These are phyloP conservation scores for Plantago elongata DNA, from an alignment of 257 asterid species.

Conservation along the genomic window DNA sequence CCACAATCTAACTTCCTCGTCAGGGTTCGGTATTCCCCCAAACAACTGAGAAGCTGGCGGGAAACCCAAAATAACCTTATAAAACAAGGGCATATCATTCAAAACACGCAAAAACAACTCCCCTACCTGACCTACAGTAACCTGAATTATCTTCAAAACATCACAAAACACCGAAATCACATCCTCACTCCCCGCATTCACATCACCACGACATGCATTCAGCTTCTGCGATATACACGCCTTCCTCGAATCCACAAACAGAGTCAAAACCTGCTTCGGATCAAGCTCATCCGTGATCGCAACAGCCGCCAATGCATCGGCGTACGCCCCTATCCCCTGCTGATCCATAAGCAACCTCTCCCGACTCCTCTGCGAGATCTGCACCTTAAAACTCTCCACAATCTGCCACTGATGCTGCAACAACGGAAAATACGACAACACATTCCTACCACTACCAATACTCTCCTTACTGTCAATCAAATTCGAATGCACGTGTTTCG, in stretches of 20 bases:
- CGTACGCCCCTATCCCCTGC: slow-evolving; percentile 68
- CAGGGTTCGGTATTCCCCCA: slow-evolving; percentile 96
- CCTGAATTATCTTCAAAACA: slow-evolving; percentile 79
- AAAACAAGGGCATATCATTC: slow-evolving; percentile 90
- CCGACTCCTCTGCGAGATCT: slow-evolving; percentile 84
- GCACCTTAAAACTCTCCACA: slow-evolving; percentile 88
- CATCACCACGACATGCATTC: slow-evolving; percentile 61
- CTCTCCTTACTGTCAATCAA: slow-evolving; percentile 44
- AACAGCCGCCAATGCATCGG: slow-evolving; percentile 92
- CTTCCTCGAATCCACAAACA: slow-evolving; percentile 80
- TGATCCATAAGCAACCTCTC: slow-evolving; percentile 86
- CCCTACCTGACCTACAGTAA: slow-evolving; percentile 90
- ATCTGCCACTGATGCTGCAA: slow-evolving; percentile 97
- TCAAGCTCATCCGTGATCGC: slow-evolving; percentile 80
- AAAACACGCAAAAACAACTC: slow-evolving; percentile 86
- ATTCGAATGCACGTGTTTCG: slow-evolving; percentile 73
- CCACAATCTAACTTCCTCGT: slow-evolving; percentile 91
- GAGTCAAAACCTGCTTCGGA: slow-evolving; percentile 67
- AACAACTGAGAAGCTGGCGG: slow-evolving; percentile 99
- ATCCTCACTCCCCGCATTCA: slow-evolving; percentile 54
- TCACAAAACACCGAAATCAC: slow-evolving; percentile 80
- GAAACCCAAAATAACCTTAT: slow-evolving; percentile 69
- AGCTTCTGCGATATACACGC: slow-evolving; percentile 68
- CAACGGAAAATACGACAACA: slow-evolving; percentile 75
- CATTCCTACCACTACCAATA: slow-evolving; percentile 24